phyloP scores from a whole-genome alignment of 1,284 basidiomycete species.

The Tilletia caries region DNA sequence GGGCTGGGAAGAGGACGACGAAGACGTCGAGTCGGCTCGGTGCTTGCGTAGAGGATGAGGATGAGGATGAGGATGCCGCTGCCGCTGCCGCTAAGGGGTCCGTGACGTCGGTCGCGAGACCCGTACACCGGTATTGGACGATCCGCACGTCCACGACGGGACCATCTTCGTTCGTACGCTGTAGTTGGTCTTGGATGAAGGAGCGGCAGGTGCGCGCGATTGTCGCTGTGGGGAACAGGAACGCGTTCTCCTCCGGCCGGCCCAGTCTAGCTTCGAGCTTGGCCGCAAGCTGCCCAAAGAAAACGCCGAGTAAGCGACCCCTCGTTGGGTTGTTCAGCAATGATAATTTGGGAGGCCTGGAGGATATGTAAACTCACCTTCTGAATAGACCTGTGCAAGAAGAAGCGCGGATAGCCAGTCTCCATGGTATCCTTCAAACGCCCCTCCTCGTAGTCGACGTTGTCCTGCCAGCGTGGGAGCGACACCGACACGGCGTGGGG shows the following conservation, averaged over 20 bases:
- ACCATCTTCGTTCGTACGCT: constrained; percentile 17
- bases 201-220: constrained; percentile 42
- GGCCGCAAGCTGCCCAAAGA: constrained; percentile 23
- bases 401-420: constrained; percentile 95
- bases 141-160: constrained; percentile 6
- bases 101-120: background rate
- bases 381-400: constrained; percentile 81
- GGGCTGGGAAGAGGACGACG: constrained; percentile 71
- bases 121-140: constrained; percentile 16
- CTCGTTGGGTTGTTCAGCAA: too few species aligned
- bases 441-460: constrained; percentile 89
- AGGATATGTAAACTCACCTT: constrained; percentile 63
- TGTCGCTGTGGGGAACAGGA: constrained; percentile 42
- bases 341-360: too few species aligned
- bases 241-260: constrained; percentile 30
- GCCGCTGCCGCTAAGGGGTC: too few species aligned
- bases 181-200: constrained; percentile 37
- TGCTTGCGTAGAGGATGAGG: background rate
- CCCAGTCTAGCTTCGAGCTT: constrained; percentile 37
- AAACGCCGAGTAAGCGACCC: background rate
- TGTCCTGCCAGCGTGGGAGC: constrained; percentile 88
- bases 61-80: background rate
- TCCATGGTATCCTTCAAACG: constrained; percentile 78
- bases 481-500: constrained; percentile 94
- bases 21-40: constrained; percentile 50